A percentile compares a stretch with the other conserved stretches of the same genome.
Conservation (phyloP, 768 basidiomycete genomes). For the Mrakia blollopis region DNA sequence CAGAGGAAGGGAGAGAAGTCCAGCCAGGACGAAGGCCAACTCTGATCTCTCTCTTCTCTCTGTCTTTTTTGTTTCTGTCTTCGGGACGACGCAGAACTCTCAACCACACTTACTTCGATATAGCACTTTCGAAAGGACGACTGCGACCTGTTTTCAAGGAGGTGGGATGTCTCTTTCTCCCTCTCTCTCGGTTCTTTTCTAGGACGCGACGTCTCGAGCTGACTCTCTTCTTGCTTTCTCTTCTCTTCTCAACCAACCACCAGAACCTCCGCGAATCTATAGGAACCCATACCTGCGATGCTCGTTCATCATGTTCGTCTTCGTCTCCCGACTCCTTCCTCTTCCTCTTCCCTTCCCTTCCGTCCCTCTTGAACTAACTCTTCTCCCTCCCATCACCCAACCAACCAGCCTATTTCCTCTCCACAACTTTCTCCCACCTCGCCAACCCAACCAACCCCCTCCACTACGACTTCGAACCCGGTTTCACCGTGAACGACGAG, state of each 20-base stretch:
- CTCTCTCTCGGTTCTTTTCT: too few relatives aligned
- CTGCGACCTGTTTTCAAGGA: conserved; percentile 4
- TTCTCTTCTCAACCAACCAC: neutral
- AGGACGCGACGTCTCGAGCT: neutral
- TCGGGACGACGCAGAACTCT: neutral
- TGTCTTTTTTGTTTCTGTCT: neutral
- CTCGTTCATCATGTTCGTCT: neutral
- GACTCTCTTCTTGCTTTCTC: neutral
- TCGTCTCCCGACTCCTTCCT: neutral
- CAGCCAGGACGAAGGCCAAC: neutral
- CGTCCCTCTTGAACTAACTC: neutral
- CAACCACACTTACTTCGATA: conserved; percentile 9
- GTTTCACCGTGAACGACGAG: conserved; percentile 4
- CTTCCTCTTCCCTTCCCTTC: neutral
- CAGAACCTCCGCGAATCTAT: conserved; percentile 9
- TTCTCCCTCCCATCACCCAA: neutral
- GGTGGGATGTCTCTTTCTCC: neutral
- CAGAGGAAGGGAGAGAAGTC: too few relatives aligned
- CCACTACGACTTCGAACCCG: conserved; percentile 4
- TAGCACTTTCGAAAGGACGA: neutral
- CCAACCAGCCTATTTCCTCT: neutral
- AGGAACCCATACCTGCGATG: conserved; percentile 8
- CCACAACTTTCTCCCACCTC: conserved; percentile 8
- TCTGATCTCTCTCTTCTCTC: neutral
- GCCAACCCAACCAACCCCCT: conserved; percentile 5